These are phyloP conservation scores for Dendrostoma leiphaemia DNA, from an alignment of 2,329 filamentous ascomycete genomes.

Conservation along the genomic window DNA sequence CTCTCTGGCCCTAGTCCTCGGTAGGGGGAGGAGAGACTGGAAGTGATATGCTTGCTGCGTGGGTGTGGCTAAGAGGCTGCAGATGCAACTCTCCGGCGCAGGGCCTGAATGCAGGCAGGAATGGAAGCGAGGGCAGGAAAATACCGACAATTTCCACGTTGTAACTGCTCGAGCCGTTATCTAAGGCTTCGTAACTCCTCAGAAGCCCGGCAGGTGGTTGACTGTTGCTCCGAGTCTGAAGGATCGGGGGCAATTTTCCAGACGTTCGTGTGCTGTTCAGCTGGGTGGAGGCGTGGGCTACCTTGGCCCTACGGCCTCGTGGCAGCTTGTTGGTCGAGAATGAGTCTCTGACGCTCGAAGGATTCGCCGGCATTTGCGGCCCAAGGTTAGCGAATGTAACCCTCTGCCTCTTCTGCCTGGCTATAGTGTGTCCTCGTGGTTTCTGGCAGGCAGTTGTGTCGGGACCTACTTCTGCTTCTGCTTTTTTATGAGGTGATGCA, in stretches of 20 bases:
- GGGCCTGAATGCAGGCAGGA: too few relatives aligned
- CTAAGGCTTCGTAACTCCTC: too few relatives aligned
- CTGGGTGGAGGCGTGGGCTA: background rate
- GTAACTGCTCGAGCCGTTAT: too few relatives aligned
- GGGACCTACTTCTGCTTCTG: too few relatives aligned
- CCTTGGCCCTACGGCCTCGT: background rate
- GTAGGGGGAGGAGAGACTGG: background rate
- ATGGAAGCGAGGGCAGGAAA: too few relatives aligned
- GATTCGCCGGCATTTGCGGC: background rate
- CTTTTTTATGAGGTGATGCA: too few relatives aligned
- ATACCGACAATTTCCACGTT: too few relatives aligned
- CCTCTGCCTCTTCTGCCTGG: background rate
- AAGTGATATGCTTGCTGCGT: background rate
- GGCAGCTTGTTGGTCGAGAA: background rate
- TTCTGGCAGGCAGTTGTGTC: too few relatives aligned
- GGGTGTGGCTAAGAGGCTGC: too few relatives aligned
- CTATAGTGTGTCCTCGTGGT: too few relatives aligned
- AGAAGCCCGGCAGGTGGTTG: too few relatives aligned
- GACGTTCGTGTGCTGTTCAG: background rate
- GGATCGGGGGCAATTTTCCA: slow-evolving; percentile 4
- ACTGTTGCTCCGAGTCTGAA: background rate
- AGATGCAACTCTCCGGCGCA: too few relatives aligned
- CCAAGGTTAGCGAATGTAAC: background rate
- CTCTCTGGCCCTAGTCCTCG: background rate
- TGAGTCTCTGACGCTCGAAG: background rate